A percentile compares a stretch with the other conserved stretches of the same genome.
Evolutionary conservation across 2,329 filamentous ascomycete species (phyloP).

Genomic region (Pyrenophora tritici-repentis): DNA sequence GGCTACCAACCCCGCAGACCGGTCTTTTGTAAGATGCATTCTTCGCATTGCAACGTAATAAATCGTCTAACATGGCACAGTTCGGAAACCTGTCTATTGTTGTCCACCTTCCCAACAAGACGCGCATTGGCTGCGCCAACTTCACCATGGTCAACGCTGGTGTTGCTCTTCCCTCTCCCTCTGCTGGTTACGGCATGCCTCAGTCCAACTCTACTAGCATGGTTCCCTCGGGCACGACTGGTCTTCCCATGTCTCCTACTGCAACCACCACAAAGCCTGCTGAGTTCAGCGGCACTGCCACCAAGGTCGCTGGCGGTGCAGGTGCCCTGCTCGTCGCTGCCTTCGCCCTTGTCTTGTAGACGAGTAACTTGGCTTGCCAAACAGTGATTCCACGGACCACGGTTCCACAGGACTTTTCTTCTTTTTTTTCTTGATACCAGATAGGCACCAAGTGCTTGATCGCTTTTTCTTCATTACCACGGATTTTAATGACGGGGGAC

Average conservation of each 20-base stretch:
- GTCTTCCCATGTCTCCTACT: conserved; percentile 19
- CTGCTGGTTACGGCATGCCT: conserved; percentile 5
- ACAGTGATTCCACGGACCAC: background rate
- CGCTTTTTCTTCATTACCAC: background rate
- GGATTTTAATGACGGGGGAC: no score
- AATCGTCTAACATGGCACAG: background rate
- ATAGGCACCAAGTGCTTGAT: conserved; percentile 5
- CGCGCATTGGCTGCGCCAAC: conserved; percentile 62
- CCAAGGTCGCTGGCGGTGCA: conserved; percentile 27
- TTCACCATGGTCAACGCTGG: conserved; percentile 62
- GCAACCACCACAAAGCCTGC: conserved; percentile 17
- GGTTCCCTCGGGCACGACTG: conserved; percentile 22
- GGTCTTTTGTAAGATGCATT: conserved; percentile 47
- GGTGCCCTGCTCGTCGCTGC: conserved; percentile 31
- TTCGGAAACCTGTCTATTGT: conserved; percentile 61
- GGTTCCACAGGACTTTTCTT: conserved; percentile 18
- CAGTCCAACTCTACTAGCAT: conserved; percentile 18
- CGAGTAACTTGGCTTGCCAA: background rate
- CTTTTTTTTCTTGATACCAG: conserved; percentile 25
- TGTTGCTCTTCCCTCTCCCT: conserved; percentile 45
- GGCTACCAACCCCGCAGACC: conserved; percentile 46
- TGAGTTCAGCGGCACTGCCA: conserved; percentile 26
- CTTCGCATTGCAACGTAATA: background rate
- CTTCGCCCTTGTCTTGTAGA: conserved; percentile 34
- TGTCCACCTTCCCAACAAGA: conserved; percentile 59